phyloP scores from a whole-genome alignment of 441 rosid genomes.

The Erodium trifolium region DNA sequence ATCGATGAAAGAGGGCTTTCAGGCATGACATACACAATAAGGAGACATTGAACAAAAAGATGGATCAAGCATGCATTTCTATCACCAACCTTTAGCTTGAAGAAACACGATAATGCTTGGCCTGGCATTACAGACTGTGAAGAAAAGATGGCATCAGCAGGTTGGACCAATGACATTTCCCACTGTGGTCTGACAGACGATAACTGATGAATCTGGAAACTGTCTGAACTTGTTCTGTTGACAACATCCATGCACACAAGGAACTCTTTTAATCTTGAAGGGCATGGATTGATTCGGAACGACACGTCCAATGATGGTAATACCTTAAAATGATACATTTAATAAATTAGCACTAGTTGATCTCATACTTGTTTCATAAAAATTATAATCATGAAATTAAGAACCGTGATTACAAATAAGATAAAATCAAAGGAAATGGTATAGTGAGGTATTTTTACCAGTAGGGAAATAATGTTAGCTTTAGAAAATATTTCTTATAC shows the following conservation, averaged over 20 bases:
- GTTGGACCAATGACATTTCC: slow-evolving; percentile 80
- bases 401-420: background rate
- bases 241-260: slow-evolving; percentile 82
- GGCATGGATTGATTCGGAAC: slow-evolving; percentile 69
- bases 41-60: background rate
- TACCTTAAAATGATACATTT: slow-evolving; percentile 39
- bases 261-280: slow-evolving; percentile 73
- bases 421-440: slow-evolving; percentile 3
- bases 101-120: slow-evolving; percentile 78
- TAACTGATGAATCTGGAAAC: slow-evolving; percentile 71
- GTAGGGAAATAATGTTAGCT: background rate
- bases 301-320: slow-evolving; percentile 76
- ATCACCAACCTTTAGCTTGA: slow-evolving; percentile 65
- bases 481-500: slow-evolving; percentile 1
- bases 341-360: slow-evolving; percentile 14
- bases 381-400: background rate
- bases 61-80: slow-evolving; percentile 11
- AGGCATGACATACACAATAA: background rate
- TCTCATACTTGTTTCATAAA: slow-evolving; percentile 3
- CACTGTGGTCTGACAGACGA: slow-evolving; percentile 71
- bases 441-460: background rate
- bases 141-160: slow-evolving; percentile 54
- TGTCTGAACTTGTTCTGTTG: slow-evolving; percentile 59
- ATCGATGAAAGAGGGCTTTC: background rate
- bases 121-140: slow-evolving; percentile 59